phyloP scores from a whole-genome alignment of 176 grass and related monocot species.

The Oryza australiensis region DNA sequence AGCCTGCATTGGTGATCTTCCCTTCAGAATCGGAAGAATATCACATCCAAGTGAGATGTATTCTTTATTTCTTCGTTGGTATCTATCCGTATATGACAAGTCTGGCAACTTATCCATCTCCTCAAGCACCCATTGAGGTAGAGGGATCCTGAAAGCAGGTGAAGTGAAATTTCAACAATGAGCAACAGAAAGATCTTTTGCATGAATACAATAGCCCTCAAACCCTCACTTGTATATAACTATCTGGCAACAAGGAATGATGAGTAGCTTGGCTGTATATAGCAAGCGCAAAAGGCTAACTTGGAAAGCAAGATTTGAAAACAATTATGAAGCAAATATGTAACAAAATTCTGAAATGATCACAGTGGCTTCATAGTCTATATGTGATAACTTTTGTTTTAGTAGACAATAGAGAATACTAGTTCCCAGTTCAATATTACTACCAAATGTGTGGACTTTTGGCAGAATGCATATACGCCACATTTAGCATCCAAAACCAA shows the following conservation, averaged over 20 bases:
- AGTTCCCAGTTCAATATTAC: background rate
- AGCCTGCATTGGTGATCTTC: constrained; percentile 74
- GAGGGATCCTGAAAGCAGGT: constrained; percentile 53
- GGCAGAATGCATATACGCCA: background rate
- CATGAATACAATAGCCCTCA: background rate
- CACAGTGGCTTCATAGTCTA: background rate
- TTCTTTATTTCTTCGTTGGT: constrained; percentile 67
- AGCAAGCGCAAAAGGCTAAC: background rate
- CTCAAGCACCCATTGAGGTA: constrained; percentile 72
- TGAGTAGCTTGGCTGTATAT: background rate
- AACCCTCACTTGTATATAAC: background rate
- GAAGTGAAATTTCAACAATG: constrained; percentile 18
- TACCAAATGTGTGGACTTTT: background rate
- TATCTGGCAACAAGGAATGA: background rate
- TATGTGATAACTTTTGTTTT: background rate
- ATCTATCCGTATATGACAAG: constrained; percentile 69
- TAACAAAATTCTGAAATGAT: background rate
- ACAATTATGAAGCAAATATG: background rate
- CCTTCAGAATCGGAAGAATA: constrained; percentile 61
- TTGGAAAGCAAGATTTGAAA: constrained; percentile 19
- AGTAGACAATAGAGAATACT: constrained; percentile 2
- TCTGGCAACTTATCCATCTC: constrained; percentile 74
- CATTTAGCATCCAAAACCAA: constrained; percentile 2
- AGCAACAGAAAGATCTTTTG: constrained; percentile 10
- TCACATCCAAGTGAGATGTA: constrained; percentile 83